Base-by-base conservation (phyloP, 768 basidiomycete species). In the Mycena leptocephala region DNA sequence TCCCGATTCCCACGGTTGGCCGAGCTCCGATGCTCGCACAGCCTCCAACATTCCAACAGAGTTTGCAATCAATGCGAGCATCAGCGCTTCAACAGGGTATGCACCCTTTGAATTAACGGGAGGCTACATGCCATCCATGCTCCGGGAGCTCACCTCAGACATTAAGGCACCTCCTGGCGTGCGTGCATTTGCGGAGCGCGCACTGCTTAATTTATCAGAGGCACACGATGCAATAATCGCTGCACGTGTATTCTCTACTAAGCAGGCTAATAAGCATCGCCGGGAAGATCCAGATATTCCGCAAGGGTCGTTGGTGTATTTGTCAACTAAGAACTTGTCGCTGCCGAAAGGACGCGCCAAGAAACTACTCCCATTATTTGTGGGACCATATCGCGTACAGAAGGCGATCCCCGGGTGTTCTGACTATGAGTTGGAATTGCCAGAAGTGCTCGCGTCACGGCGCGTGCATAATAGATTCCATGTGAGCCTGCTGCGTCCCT, bases 401-500 rank as follows among this genome's bases (percentile, higher is more conserved):
- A 43, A 77, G 13, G 79, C 77, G 0, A 18, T 76, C 30, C 78
- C 79, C 0, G 76, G 65, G 4, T 82, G 61, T 1, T 85, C 81
- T 0, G 83, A 74, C 0, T 83, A n/a, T n/a, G n/a, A n/a, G n/a
- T n/a, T n/a, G n/a, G n/a, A n/a, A n/a, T n/a, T n/a, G n/a, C n/a
- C n/a, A n/a, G n/a, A n/a, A n/a, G n/a, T n/a, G n/a, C n/a, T n/a
- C n/a, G n/a, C n/a, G n/a, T n/a, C n/a, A n/a, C n/a, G n/a, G n/a
- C n/a, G n/a, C n/a, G n/a, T n/a, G n/a, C n/a, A n/a, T n/a, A n/a
- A n/a, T n/a, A n/a, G n/a, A n/a, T n/a, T n/a, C n/a, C n/a, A n/a
- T n/a, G n/a, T n/a, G n/a, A n/a, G n/a, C n/a, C n/a, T n/a, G 56
- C 13, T 90, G 88, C 62, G 86, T 89, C 78, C 73, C 20, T 68